These are phyloP conservation scores for Pulveroboletus sp. DNA, from an alignment of 768 basidiomycete genomes.

Conservation along the genomic window DNA sequence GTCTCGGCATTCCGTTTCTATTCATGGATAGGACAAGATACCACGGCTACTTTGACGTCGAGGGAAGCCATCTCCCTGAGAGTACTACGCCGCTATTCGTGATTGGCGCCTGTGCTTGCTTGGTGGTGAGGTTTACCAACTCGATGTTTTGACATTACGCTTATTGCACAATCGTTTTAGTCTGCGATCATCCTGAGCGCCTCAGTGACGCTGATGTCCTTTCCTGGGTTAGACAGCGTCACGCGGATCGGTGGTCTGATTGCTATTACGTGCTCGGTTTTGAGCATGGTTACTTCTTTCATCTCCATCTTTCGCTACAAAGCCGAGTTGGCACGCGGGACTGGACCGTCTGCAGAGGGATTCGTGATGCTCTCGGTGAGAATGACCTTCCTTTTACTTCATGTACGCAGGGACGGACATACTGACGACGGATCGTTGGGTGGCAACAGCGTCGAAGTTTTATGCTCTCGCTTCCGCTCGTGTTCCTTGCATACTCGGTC, in stretches of 20 bases:
- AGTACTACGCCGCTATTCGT: conserved; percentile 55
- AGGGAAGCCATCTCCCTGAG: conserved; percentile 43
- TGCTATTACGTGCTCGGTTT: conserved; percentile 62
- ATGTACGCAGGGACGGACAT: conserved; percentile 1
- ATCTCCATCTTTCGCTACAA: conserved; percentile 69
- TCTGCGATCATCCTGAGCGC: conserved; percentile 78
- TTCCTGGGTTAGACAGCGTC: conserved; percentile 66
- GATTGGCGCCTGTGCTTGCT: conserved; percentile 59
- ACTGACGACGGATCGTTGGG: neutral
- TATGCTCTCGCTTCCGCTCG: conserved; percentile 66
- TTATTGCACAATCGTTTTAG: conserved; percentile 33
- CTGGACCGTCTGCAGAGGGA: conserved; percentile 44
- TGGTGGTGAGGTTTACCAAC: conserved; percentile 46
- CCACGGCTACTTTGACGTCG: conserved; percentile 52
- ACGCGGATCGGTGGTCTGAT: conserved; percentile 62
- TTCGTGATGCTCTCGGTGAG: conserved; percentile 52
- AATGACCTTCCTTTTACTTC: conserved; percentile 2
- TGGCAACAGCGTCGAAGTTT: conserved; percentile 43
- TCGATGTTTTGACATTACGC: neutral
- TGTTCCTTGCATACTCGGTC: conserved; percentile 68
- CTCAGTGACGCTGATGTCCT: conserved; percentile 74
- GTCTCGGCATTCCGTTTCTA: conserved; percentile 76
- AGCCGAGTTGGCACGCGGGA: conserved; percentile 52
- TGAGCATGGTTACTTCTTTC: conserved; percentile 65
- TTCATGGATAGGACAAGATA: conserved; percentile 52